These are phyloP conservation scores for Zangia roseola DNA, from an alignment of 768 basidiomycete species.

Conservation along the genomic window DNA sequence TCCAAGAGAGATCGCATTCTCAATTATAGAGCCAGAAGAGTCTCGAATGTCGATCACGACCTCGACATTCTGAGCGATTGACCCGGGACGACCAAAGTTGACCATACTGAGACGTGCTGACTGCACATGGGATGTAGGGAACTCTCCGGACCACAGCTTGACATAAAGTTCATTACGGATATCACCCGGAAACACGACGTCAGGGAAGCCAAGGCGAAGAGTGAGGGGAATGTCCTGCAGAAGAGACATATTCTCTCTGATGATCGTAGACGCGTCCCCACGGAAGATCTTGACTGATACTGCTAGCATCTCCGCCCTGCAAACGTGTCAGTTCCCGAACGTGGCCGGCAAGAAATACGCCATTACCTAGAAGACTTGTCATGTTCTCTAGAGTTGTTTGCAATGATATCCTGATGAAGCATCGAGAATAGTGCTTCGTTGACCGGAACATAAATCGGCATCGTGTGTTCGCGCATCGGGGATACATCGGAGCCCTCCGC, in stretches of 20 bases:
- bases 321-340: background rate
- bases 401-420: slow-evolving; percentile 94
- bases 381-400: slow-evolving; percentile 71
- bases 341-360: background rate
- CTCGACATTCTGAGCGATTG: slow-evolving; percentile 63
- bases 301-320: slow-evolving; percentile 82
- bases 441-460: slow-evolving; percentile 84
- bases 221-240: slow-evolving; percentile 82
- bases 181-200: slow-evolving; percentile 92
- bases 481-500: slow-evolving; percentile 63
- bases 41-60: slow-evolving; percentile 88
- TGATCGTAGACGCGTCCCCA: slow-evolving; percentile 72
- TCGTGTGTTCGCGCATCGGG: slow-evolving; percentile 69
- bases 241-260: slow-evolving; percentile 81
- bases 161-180: slow-evolving; percentile 94
- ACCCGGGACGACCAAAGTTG: slow-evolving; percentile 57
- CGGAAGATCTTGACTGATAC: slow-evolving; percentile 85
- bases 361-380: slow-evolving; percentile 78
- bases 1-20: slow-evolving; percentile 76
- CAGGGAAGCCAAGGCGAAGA: slow-evolving; percentile 88
- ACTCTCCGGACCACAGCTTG: slow-evolving; percentile 94
- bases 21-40: slow-evolving; percentile 63
- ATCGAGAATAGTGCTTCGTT: slow-evolving; percentile 88
- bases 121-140: slow-evolving; percentile 52
- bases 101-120: slow-evolving; percentile 59